Conservation (phyloP, 2,329 filamentous ascomycete species). For the Torrubiella hemipterigena region DNA sequence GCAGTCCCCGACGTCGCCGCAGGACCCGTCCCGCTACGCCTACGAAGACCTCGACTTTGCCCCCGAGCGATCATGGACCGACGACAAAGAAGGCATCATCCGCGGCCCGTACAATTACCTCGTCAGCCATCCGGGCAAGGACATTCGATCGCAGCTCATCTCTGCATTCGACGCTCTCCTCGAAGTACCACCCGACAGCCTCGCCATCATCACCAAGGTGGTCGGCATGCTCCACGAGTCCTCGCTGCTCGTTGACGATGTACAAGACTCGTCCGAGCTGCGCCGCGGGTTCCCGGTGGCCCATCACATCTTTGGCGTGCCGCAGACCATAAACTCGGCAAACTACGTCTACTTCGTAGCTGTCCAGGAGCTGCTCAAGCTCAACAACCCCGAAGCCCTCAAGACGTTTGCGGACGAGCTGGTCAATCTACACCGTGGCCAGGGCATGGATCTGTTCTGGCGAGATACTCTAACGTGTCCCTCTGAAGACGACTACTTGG, state of each 20-base stretch:
- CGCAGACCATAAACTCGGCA: conserved; percentile 82
- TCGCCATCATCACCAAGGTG: conserved; percentile 66
- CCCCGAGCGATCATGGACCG: conserved; percentile 47
- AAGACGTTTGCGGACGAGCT: conserved; percentile 72
- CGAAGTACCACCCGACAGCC: conserved; percentile 55
- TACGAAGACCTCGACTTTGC: conserved; percentile 43
- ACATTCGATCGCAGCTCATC: conserved; percentile 71
- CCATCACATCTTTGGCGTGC: conserved; percentile 72
- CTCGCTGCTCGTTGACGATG: conserved; percentile 75
- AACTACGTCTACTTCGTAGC: conserved; percentile 84
- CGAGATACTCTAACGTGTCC: conserved; percentile 74
- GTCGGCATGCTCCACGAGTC: conserved; percentile 81
- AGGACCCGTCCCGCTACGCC: conserved; percentile 40
- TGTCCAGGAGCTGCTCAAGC: conserved; percentile 59
- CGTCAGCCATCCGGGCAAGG: conserved; percentile 67
- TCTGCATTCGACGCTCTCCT: conserved; percentile 73
- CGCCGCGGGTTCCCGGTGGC: conserved; percentile 72
- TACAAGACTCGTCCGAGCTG: conserved; percentile 69
- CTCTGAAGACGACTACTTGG: conserved; percentile 80
- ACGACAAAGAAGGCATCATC: conserved; percentile 66
- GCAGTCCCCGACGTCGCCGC: conserved; percentile 20
- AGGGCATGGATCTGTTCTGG: conserved; percentile 90
- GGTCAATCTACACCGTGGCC: conserved; percentile 71
- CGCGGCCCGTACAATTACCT: conserved; percentile 74
- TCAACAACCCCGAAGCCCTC: conserved; percentile 56